A percentile compares a stretch with the other conserved stretches of the same genome.
These are phyloP conservation scores for Gossypium davidsonii DNA, from an alignment of 441 rosid genomes.

Conservation along the genomic window DNA sequence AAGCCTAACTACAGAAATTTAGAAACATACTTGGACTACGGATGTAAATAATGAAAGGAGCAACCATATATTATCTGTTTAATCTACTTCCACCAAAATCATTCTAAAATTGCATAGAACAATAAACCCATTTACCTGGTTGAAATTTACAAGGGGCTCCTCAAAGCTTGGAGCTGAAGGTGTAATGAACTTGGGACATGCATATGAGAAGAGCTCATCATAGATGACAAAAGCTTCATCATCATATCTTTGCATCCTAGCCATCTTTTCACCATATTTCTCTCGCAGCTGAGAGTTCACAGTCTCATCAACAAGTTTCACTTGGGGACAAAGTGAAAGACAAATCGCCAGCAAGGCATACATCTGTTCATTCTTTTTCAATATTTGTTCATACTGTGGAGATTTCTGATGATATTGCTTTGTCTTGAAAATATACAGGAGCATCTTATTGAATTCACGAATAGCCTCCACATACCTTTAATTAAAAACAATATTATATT, in stretches of 20 bases:
- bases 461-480: constrained; percentile 86
- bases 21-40: neutral
- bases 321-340: constrained; percentile 85
- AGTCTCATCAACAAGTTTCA: constrained; percentile 77
- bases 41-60: neutral
- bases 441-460: constrained; percentile 88
- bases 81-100: neutral
- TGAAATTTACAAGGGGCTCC: constrained; percentile 87
- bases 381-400: constrained; percentile 87
- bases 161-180: constrained; percentile 89
- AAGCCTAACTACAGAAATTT: neutral
- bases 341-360: constrained; percentile 78
- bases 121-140: constrained; percentile 46
- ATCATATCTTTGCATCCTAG: constrained; percentile 80
- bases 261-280: constrained; percentile 97
- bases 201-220: constrained; percentile 93
- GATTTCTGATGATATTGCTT: constrained; percentile 90
- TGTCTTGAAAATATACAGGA: constrained; percentile 80
- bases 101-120: neutral
- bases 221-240: constrained; percentile 80
- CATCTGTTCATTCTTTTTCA: constrained; percentile 98
- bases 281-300: constrained; percentile 79
- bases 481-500: constrained; percentile 5
- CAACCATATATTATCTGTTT: neutral
- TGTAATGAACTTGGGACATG: constrained; percentile 96